A percentile compares a stretch with the other conserved stretches of the same genome.
Conservation (phyloP, 495 filamentous ascomycete species). For the Annulohypoxylon bovei region DNA sequence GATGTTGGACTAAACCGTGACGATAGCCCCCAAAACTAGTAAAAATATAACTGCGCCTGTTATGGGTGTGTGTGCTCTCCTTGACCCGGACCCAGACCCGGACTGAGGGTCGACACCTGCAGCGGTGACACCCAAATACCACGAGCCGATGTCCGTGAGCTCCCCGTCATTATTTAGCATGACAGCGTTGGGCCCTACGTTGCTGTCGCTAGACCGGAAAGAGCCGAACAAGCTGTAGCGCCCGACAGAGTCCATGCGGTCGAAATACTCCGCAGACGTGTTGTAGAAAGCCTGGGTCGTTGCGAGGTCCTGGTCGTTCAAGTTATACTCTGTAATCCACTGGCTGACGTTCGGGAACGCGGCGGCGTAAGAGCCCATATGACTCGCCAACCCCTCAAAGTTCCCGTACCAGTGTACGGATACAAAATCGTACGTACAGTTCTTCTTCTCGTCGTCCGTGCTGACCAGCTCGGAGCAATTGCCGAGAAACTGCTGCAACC, state of each 20-base stretch:
- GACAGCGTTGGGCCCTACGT: conserved; percentile 73
- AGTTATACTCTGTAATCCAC: conserved; percentile 80
- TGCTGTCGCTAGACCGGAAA: conserved; percentile 71
- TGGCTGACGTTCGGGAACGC: conserved; percentile 69
- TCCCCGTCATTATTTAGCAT: conserved; percentile 70
- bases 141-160: conserved; percentile 77
- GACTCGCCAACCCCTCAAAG: conserved; percentile 76
- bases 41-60: conserved; percentile 2
- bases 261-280: conserved; percentile 68
- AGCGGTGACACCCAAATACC: conserved; percentile 70
- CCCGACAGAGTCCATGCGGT: conserved; percentile 66
- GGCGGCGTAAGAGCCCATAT: conserved; percentile 69
- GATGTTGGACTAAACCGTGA: not conserved
- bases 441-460: conserved; percentile 45
- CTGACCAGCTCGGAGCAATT: conserved; percentile 59
- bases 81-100: conserved; percentile 20
- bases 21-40: not conserved
- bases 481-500: conserved; percentile 70
- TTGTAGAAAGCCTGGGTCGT: conserved; percentile 74
- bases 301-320: conserved; percentile 58
- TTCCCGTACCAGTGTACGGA: conserved; percentile 81
- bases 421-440: conserved; percentile 77
- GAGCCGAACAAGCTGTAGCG: conserved; percentile 79
- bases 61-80: not conserved
- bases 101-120: conserved; percentile 57